These are phyloP conservation scores for Leishmania martiniquensis DNA, from an alignment of 208 protist species.

Conservation along the genomic window DNA sequence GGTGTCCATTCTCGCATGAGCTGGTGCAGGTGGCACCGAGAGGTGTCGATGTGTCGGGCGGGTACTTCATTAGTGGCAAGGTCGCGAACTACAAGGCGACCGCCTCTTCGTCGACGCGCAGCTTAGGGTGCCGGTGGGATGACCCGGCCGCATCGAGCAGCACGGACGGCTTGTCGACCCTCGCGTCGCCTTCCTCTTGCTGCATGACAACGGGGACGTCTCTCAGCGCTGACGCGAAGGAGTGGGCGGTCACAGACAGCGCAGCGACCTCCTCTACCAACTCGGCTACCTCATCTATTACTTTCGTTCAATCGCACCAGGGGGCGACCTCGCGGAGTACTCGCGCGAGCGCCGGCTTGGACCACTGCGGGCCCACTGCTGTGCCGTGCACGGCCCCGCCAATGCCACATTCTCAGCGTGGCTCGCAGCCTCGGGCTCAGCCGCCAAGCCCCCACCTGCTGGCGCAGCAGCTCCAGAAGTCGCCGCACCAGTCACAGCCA, in stretches of 20 bases:
- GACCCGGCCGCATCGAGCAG: constrained; percentile 26
- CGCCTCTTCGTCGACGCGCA: constrained; percentile 13
- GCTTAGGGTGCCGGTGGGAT: constrained; percentile 15
- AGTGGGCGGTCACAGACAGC: constrained; percentile 21
- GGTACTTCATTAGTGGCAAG: constrained; percentile 52
- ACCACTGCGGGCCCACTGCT: background rate
- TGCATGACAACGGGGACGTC: constrained; percentile 24
- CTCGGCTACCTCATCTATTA: constrained; percentile 11
- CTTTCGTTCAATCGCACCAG: constrained; percentile 12
- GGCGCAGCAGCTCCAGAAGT: background rate
- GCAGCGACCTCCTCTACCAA: background rate
- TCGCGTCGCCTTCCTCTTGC: constrained; percentile 30
- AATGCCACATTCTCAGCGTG: background rate
- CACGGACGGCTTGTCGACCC: constrained; percentile 31
- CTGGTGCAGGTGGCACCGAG: constrained; percentile 44
- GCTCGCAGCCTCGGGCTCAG: background rate
- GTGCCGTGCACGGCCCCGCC: background rate
- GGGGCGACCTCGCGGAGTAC: background rate
- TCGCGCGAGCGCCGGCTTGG: constrained; percentile 1
- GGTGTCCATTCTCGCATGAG: constrained; percentile 50
- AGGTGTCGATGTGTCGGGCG: constrained; percentile 43
- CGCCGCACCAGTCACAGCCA: background rate
- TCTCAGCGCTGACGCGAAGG: constrained; percentile 28
- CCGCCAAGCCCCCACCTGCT: background rate
- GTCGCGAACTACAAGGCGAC: constrained; percentile 48